phyloP scores from a whole-genome alignment of 2,329 filamentous ascomycete species.

The Xylaria digitata region DNA sequence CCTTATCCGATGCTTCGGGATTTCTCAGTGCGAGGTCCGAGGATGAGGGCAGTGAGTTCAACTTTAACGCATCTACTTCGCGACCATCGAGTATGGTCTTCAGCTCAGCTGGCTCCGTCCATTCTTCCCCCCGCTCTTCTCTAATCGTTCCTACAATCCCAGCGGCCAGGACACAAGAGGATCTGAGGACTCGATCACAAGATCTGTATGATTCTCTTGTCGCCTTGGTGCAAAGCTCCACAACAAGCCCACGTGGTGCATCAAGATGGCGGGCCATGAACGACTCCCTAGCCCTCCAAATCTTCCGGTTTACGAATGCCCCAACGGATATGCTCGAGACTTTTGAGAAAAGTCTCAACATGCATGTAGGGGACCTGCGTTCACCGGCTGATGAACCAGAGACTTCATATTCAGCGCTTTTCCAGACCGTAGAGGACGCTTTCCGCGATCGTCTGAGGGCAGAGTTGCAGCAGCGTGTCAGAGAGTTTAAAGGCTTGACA shows the following conservation, averaged over 20 bases:
- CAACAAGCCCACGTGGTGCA: slow-evolving; percentile 55
- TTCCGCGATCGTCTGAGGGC: slow-evolving; percentile 62
- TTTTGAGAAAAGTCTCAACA: slow-evolving; percentile 62
- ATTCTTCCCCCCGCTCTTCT: slow-evolving; percentile 65
- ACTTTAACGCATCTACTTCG: slow-evolving; percentile 60
- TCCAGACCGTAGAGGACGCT: slow-evolving; percentile 61
- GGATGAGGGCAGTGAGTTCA: slow-evolving; percentile 56
- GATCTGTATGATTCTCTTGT: slow-evolving; percentile 65
- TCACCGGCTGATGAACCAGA: slow-evolving; percentile 17
- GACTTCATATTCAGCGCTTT: slow-evolving; percentile 55
- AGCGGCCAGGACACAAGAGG: slow-evolving; percentile 53
- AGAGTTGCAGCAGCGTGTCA: slow-evolving; percentile 62
- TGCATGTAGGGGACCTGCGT: slow-evolving; percentile 55
- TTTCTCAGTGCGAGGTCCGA: slow-evolving; percentile 44
- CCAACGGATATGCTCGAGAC: slow-evolving; percentile 60
- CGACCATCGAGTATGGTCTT: slow-evolving; percentile 65
- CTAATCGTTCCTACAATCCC: slow-evolving; percentile 55
- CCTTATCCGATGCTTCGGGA: slow-evolving; percentile 46
- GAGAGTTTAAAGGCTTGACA: slow-evolving; percentile 64
- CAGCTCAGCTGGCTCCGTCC: slow-evolving; percentile 60
- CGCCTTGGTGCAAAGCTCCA: slow-evolving; percentile 65
- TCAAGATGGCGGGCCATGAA: slow-evolving; percentile 65
- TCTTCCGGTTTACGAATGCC: slow-evolving; percentile 67
- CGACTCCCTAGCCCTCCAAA: slow-evolving; percentile 66
- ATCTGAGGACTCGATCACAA: slow-evolving; percentile 56